These are phyloP conservation scores for Polygonum aviculare DNA, from an alignment of 148 eudicot genomes.

Conservation along the genomic window DNA sequence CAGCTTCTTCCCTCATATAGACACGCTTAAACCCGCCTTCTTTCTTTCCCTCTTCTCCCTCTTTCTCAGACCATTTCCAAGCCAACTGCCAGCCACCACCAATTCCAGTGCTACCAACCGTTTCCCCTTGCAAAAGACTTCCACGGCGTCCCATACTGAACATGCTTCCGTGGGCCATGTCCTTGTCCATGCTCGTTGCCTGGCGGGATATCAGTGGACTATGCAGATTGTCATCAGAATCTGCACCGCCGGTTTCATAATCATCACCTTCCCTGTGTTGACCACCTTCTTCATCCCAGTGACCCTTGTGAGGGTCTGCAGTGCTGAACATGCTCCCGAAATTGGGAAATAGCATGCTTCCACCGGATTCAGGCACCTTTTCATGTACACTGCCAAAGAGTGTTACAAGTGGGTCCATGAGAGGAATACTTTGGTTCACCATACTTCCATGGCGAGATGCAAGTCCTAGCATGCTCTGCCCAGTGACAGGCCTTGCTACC, in stretches of 20 bases:
- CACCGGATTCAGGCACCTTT: slow-evolving; percentile 59
- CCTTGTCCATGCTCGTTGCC: slow-evolving; percentile 50
- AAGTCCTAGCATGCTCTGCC: slow-evolving; percentile 45
- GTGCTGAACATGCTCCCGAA: slow-evolving; percentile 71
- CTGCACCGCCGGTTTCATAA: slow-evolving; percentile 30
- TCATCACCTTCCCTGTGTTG: slow-evolving; percentile 36
- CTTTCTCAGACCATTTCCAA: slow-evolving; percentile 43
- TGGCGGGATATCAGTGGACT: slow-evolving; percentile 67
- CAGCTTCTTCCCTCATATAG: slow-evolving; percentile 41
- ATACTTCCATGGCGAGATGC: slow-evolving; percentile 68
- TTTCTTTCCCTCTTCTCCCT: slow-evolving; percentile 49
- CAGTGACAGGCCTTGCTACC: slow-evolving; percentile 66
- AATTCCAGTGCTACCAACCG: slow-evolving; percentile 34
- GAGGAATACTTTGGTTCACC: slow-evolving; percentile 31
- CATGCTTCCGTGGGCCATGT: slow-evolving; percentile 37
- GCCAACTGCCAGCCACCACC: slow-evolving; percentile 84
- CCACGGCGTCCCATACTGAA: slow-evolving; percentile 49
- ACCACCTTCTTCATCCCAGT: slow-evolving; percentile 80
- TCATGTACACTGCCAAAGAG: slow-evolving; percentile 83
- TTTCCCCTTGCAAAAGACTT: slow-evolving; percentile 48
- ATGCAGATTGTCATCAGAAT: slow-evolving; percentile 46
- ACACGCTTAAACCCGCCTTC: slow-evolving; percentile 47
- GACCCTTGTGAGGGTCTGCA: slow-evolving; percentile 38
- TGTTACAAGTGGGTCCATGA: slow-evolving; percentile 72
- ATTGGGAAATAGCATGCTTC: slow-evolving; percentile 54